These are phyloP conservation scores for Pseudevernia furfuracea DNA, from an alignment of 495 filamentous ascomycete genomes.

Conservation along the genomic window DNA sequence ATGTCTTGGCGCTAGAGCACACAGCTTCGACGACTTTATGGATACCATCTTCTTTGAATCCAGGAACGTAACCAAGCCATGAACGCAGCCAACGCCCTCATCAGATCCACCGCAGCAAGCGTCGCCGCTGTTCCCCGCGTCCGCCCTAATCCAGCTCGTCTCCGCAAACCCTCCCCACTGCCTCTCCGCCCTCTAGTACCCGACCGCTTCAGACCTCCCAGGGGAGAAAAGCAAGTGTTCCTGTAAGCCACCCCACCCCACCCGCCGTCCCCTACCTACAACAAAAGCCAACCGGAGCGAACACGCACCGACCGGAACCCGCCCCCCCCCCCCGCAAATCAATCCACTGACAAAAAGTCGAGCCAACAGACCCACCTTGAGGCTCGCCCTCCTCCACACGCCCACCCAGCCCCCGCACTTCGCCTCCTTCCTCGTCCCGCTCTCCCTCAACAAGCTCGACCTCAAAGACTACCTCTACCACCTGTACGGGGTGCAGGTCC, in stretches of 20 bases:
- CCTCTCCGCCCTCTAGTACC: slow-evolving; percentile 23
- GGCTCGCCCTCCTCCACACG: slow-evolving; percentile 57
- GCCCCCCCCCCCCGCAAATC: slow-evolving; percentile 8
- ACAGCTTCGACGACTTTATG: neutral
- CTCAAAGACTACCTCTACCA: slow-evolving; percentile 73
- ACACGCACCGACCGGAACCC: no score
- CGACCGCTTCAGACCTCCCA: slow-evolving; percentile 21
- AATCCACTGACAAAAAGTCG: neutral
- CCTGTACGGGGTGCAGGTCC: slow-evolving; percentile 52
- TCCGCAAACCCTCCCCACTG: slow-evolving; percentile 16
- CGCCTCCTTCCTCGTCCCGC: slow-evolving; percentile 64
- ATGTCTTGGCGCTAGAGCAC: slow-evolving; percentile 5
- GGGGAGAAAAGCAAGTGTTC: slow-evolving; percentile 24
- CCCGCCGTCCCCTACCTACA: no score
- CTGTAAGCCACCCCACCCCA: slow-evolving; percentile 15
- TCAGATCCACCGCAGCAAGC: neutral
- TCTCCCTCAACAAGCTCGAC: slow-evolving; percentile 73
- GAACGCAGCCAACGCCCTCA: neutral
- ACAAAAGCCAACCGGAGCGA: no score
- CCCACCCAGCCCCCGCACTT: slow-evolving; percentile 55
- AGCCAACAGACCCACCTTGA: slow-evolving; percentile 64
- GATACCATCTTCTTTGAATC: neutral
- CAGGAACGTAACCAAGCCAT: neutral
- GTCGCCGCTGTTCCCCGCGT: neutral
- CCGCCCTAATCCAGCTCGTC: slow-evolving; percentile 12